Evolutionary conservation across 345 rosid genomes (phyloP).

Genomic region (Orychophragmus violaceus): DNA sequence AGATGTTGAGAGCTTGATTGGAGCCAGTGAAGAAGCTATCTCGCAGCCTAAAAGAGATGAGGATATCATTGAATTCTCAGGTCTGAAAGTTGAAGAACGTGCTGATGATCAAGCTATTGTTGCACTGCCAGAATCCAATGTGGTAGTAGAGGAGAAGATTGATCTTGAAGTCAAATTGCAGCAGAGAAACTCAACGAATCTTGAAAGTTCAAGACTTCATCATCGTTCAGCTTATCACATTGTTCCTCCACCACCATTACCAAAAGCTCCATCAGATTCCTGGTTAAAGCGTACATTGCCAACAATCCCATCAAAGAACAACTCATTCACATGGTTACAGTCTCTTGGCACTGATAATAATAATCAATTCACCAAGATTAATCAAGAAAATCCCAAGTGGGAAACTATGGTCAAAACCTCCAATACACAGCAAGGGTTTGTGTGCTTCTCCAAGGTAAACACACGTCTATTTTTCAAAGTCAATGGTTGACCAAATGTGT

Average conservation of each 20-base stretch:
- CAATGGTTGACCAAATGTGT: background rate
- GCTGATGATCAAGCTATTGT: conserved; percentile 17
- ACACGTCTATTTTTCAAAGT: background rate
- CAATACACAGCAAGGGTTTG: conserved; percentile 44
- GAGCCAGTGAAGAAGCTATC: conserved; percentile 10
- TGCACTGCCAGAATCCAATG: conserved; percentile 8
- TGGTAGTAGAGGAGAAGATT: conserved; percentile 27
- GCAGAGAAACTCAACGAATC: conserved; percentile 26
- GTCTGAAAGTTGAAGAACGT: conserved; percentile 18
- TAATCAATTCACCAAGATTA: conserved; percentile 16
- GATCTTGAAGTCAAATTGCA: conserved; percentile 30
- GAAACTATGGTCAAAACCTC: conserved; percentile 70
- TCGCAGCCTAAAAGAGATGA: conserved; percentile 15
- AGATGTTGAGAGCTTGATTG: conserved; percentile 18
- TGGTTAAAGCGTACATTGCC: conserved; percentile 78
- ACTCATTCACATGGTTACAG: conserved; percentile 31
- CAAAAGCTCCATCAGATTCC: conserved; percentile 88
- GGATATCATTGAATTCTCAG: conserved; percentile 9
- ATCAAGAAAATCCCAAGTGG: conserved; percentile 54
- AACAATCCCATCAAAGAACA: conserved; percentile 42
- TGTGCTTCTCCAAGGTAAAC: conserved; percentile 60
- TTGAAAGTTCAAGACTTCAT: conserved; percentile 21
- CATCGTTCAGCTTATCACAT: conserved; percentile 25
- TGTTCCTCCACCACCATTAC: conserved; percentile 58
- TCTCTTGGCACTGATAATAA: conserved; percentile 22